Evolutionary conservation across 2,329 filamentous ascomycete species (phyloP).

Genomic region (Ophiostoma sp.): DNA sequence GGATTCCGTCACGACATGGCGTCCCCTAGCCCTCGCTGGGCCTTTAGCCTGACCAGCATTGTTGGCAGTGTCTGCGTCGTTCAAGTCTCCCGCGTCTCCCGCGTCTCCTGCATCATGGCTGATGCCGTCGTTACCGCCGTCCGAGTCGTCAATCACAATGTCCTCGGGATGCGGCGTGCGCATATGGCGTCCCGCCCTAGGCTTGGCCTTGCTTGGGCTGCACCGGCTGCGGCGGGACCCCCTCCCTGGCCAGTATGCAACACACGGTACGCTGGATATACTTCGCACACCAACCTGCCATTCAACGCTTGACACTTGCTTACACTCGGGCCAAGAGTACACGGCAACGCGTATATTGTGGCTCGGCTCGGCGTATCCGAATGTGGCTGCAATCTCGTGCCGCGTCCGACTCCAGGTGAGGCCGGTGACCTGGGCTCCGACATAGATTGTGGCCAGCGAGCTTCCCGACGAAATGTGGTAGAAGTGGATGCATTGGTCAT

Average conservation of each 20-base stretch:
- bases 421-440: constrained; percentile 87
- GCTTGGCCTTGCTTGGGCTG: constrained; percentile 17
- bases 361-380: constrained; percentile 87
- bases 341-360: constrained; percentile 86
- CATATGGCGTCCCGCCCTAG: no score
- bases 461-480: constrained; percentile 81
- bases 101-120: no score
- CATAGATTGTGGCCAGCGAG: constrained; percentile 81
- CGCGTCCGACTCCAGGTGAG: constrained; percentile 83
- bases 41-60: not conserved
- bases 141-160: constrained; percentile 22
- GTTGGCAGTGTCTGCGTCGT: constrained; percentile 24
- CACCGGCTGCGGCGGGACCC: no score
- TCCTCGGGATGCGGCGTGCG: not conserved
- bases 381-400: constrained; percentile 85
- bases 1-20: not conserved
- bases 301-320: constrained; percentile 76
- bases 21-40: not conserved
- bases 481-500: constrained; percentile 94
- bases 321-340: constrained; percentile 90
- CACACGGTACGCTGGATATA: constrained; percentile 78
- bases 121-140: constrained; percentile 33
- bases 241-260: constrained; percentile 42
- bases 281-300: constrained; percentile 66
- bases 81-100: constrained; percentile 42